Base-by-base conservation (phyloP, 441 rosid species). In the Mallotus repandus region DNA sequence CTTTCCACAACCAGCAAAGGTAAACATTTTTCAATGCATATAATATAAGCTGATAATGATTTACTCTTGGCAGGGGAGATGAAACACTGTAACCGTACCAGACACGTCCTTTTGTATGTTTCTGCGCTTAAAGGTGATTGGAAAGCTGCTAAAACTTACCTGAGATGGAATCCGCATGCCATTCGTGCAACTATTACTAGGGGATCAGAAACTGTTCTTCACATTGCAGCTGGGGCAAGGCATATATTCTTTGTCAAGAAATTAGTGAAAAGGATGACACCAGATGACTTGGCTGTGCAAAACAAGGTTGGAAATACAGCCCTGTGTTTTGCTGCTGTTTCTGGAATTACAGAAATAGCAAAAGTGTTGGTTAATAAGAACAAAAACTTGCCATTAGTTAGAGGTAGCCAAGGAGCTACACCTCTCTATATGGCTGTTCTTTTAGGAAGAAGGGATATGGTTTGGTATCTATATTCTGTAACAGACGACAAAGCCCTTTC, bases 41-140 rank as follows among this genome's bases (percentile, higher is more conserved):
- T 7, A 7, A 5, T 6, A 5, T n/a, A n/a, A n/a, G n/a, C n/a
- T 35, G 22, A 18, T 41, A n/a, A 41, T 67, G 59, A 8, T 35
- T 12, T 38, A 10, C 16, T 35, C 3, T 35, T 22, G 64, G 29
- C 53, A 69, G 72, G 72, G 63, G 62, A 56, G 12, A 45, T 14
- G 16, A 70, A 29, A 38, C 14, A 25, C 7, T 3, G 53, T 41
- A 13, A 45, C 7, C 13, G 41, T 5, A 41, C 11, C 8, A 70
- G 73, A 43, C 65, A 72, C 71, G 80, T 78, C 9, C 79, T 83
- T 13, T 43, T 84, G 13, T 73, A 74, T 73, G 72, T 70, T 38
- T 81, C 84, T 19, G 85, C 87, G 9, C 76, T 78, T 45, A 84
- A 78, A 77, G 87, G 87, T 52, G 84, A 84, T 21, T 84, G 85